Evolutionary conservation across 1,284 basidiomycete genomes (phyloP), one percentile per base, ranked within the genome.

Genomic region (Bondarzewia mesenterica): DNA sequence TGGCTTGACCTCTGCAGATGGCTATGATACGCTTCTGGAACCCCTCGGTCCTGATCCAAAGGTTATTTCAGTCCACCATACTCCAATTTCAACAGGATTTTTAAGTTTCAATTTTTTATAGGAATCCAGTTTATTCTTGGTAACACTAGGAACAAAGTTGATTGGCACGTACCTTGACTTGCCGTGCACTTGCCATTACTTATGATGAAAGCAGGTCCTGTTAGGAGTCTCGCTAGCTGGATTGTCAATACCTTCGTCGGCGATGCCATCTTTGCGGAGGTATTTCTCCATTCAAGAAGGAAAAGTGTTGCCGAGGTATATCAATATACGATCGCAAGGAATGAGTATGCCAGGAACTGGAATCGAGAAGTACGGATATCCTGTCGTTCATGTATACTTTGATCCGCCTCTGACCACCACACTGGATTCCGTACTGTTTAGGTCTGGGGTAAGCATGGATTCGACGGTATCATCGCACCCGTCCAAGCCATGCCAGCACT

Each of bases 391-490:
- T 40, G 18, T 40, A 7, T 40, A 8, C 38, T 18, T 12, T 12
- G n/a, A 18, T 10, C 10, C 12, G 8, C 38, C 38, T 6, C 10
- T 40, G 5, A 10, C 38, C 16, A 4, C 12, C 3, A 5, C 12
- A 21, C 2, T 7, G 12, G 12, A 36, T n/a, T 12, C 16, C 20
- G 4, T 39, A 10, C 12, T 26, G 6, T 25, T 39, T 16, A 86
- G 80, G 77, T 89, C 5, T 93, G 89, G 90, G 71, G 81, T 23
- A 71, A 79, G 50, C 58, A 83, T 50, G 60, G 64, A 0, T 77
- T 92, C 25, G 91, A 94, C 60, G 84, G 78, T 1, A 77, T 93
- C 46, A 79, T 93, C 29, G 81, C 80, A 10, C 88, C 89, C 5
- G 77, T 82, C 1, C 82, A 85, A 56, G 79, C 87, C 2, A 54